Percentiles rank a stretch among this genome's conserved stretches.
phyloP scores from a whole-genome alignment of 73 alveolate species.

The Tetrahymena elliotti region DNA sequence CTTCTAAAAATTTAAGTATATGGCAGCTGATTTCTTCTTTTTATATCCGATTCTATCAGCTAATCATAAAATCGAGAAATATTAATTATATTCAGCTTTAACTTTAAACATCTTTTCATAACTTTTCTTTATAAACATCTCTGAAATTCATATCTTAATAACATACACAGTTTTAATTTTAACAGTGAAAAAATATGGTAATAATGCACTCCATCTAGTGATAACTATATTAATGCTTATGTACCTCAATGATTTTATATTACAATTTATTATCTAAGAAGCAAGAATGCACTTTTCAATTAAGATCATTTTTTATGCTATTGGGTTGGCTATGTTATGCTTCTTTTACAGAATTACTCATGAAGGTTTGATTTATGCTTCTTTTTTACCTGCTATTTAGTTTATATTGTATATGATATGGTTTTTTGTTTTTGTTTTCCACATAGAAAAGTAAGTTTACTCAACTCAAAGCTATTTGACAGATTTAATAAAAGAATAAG shows the following conservation, averaged over 20 bases:
- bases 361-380: not conserved
- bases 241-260: not conserved
- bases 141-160: not conserved
- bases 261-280: not conserved
- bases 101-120: not conserved
- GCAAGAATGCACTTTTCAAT: not conserved
- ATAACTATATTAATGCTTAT: not conserved
- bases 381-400: not conserved
- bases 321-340: not conserved
- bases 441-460: not conserved
- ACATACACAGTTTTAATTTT: not conserved
- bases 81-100: not conserved
- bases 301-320: not conserved
- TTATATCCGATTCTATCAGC: not conserved
- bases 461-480: not conserved
- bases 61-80: not conserved
- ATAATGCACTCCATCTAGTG: not conserved
- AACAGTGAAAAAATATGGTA: not conserved
- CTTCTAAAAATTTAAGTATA: not conserved
- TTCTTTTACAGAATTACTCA: not conserved
- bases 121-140: not conserved
- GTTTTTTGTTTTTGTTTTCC: not conserved
- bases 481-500: not conserved
- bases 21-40: not conserved
- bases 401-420: not conserved